Base-by-base conservation (phyloP, 768 basidiomycete species). In the Cystofilobasidium ferigula region DNA sequence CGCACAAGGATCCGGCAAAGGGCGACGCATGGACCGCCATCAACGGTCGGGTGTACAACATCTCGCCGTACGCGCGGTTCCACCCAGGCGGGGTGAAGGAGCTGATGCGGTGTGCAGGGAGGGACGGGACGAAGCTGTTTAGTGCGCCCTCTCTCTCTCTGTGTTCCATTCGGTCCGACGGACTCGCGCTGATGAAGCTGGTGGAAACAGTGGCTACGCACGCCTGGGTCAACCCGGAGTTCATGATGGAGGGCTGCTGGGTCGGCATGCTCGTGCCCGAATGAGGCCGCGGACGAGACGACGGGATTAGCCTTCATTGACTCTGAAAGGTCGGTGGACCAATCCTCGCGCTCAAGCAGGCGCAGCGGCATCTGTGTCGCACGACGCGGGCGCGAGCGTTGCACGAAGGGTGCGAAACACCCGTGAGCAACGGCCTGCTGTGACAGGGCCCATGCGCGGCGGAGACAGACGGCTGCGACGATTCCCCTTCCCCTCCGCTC, bases 11-110 rank as follows among this genome's bases (percentile, higher is more conserved):
- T 26, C 43, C 40, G n/a, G 89, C 82, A 60, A 81, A 79, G 40
- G 86, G 86, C 45, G 93, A 99, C 76, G 92, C 90, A 0, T 99
- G 95, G 95, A 82, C 90, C 18, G 86, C 84, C 0, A 85, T 97
- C 78, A 83, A 86, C 71, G 92, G 90, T 62, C 92, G 88, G 74
- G 92, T 99, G 22, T 99, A 99, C 78, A 97, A 97, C 73, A 88
- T 99, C 59, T 92, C 91, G 2, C 83, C 88, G 0, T 99, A 95
- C 76, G 77, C 95, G 8, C 78, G 85, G 2, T 99, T 85, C 72
- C 94, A 98, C 76, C 94, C 94, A 0, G 94, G 94, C 8, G 94
- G 94, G 18, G 91, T 87, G 78, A 86, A 85, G 70, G 90, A 98
- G 74, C 79, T 99, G 51, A 87, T 99, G 89, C 83, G 94, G 24